Conservation (phyloP, 2,329 filamentous ascomycete species). For the Achaetomium macrosporum region DNA sequence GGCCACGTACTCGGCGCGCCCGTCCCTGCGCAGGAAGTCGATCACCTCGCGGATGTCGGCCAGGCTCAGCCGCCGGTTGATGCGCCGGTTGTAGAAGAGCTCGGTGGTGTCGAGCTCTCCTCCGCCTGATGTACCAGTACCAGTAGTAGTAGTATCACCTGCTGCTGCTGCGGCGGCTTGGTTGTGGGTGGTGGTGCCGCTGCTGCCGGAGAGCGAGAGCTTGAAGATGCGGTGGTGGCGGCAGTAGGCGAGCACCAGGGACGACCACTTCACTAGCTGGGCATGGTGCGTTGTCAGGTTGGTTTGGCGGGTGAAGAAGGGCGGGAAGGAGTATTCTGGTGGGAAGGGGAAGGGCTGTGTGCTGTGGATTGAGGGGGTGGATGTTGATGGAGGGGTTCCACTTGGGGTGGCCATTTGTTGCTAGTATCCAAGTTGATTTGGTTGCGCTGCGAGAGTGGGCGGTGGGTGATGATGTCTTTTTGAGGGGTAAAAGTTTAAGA, state of each 20-base stretch:
- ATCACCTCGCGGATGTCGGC: conserved; percentile 53
- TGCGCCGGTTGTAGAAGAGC: conserved; percentile 52
- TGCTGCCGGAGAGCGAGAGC: conserved; percentile 61
- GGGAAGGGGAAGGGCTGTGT: conserved; percentile 47
- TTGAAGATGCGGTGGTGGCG: conserved; percentile 70
- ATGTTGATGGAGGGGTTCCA: neutral
- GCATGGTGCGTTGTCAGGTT: conserved; percentile 67
- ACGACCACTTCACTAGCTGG: conserved; percentile 80
- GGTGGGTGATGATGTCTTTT: no score
- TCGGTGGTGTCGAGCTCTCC: conserved; percentile 27
- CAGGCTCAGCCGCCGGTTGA: conserved; percentile 46
- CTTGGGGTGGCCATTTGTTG: neutral
- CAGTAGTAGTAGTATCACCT: conserved; percentile 30
- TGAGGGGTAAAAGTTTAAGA: no score
- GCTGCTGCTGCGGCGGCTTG: conserved; percentile 32
- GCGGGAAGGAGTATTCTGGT: conserved; percentile 67
- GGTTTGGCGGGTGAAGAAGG: conserved; percentile 79
- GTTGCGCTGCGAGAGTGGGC: no score
- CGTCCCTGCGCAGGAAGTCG: conserved; percentile 53
- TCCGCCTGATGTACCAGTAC: conserved; percentile 44
- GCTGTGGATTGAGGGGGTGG: neutral
- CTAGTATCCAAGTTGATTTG: no score
- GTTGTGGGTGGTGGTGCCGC: conserved; percentile 24
- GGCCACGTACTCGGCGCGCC: conserved; percentile 57
- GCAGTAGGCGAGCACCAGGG: conserved; percentile 78